phyloP scores from a whole-genome alignment of 129 eudicot genomes.

The Gnaphalium uliginosum region DNA sequence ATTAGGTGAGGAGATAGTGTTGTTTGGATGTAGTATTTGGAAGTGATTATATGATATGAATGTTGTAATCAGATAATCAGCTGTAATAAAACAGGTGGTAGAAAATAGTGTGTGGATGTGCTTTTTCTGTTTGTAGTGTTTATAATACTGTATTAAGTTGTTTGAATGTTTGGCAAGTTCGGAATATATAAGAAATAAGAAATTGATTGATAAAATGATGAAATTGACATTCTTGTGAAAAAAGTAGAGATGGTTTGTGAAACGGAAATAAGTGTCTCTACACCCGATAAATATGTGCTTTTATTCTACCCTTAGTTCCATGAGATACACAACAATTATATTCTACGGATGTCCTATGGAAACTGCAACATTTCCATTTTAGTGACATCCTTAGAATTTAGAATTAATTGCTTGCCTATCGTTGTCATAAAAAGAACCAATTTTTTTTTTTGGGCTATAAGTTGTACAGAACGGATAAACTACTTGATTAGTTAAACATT shows the following conservation, averaged over 20 bases:
- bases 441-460: not conserved
- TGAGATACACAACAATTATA: not conserved
- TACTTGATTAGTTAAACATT: not conserved
- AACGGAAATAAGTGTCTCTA: not conserved
- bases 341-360: not conserved
- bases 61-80: not conserved
- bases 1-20: not conserved
- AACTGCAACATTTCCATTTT: conserved; percentile 13
- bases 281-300: not conserved
- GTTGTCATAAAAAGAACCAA: not conserved
- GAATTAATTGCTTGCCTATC: conserved; percentile 14
- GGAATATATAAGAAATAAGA: not conserved
- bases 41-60: conserved; percentile 5
- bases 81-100: not conserved
- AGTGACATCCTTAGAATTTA: not conserved
- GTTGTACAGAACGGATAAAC: not conserved
- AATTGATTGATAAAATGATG: not conserved
- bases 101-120: not conserved
- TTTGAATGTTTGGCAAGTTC: not conserved
- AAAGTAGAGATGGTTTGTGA: not conserved
- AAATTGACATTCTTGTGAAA: not conserved
- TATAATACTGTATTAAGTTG: not conserved
- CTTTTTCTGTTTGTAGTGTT: not conserved
- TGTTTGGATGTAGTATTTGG: conserved; percentile 1
- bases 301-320: not conserved